These are phyloP conservation scores for Starmera quercuum DNA, from an alignment of 805 yeast species.

Conservation along the genomic window DNA sequence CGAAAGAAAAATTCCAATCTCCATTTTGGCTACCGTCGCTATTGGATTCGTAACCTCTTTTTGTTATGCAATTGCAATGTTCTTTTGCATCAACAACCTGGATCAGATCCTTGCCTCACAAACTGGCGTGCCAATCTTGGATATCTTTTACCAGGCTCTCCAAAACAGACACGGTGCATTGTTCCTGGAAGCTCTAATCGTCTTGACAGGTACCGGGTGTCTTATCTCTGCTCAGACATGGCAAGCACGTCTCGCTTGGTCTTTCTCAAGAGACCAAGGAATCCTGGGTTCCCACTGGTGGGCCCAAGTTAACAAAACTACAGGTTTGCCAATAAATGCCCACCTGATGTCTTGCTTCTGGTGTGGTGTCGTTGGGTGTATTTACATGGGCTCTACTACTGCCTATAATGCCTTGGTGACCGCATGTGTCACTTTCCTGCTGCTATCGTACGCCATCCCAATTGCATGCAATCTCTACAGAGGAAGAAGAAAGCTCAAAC, in stretches of 20 bases:
- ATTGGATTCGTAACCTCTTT: slow-evolving; percentile 60
- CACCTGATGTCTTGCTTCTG: slow-evolving; percentile 46
- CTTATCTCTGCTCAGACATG: slow-evolving; percentile 57
- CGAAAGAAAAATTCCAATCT: slow-evolving; percentile 48
- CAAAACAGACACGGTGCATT: slow-evolving; percentile 46
- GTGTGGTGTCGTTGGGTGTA: slow-evolving; percentile 49
- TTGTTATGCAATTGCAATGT: slow-evolving; percentile 44
- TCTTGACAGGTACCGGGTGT: slow-evolving; percentile 50
- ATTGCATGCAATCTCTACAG: slow-evolving; percentile 35
- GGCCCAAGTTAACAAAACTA: slow-evolving; percentile 35
- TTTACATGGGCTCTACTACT: slow-evolving; percentile 57
- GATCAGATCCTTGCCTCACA: slow-evolving; percentile 38
- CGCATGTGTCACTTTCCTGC: slow-evolving; percentile 52
- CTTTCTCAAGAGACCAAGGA: slow-evolving; percentile 61
- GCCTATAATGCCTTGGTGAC: slow-evolving; percentile 61
- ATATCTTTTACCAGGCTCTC: slow-evolving; percentile 53
- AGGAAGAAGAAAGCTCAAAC: slow-evolving; percentile 45
- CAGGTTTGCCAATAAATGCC: slow-evolving; percentile 54
- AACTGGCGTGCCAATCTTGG: slow-evolving; percentile 57
- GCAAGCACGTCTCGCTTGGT: slow-evolving; percentile 64
- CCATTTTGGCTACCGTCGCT: slow-evolving; percentile 54
- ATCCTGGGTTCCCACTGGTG: slow-evolving; percentile 46
- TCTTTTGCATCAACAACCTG: slow-evolving; percentile 49
- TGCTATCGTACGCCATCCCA: slow-evolving; percentile 53
- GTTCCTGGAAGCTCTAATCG: slow-evolving; percentile 38